A percentile compares a stretch with the other conserved stretches of the same genome.
Evolutionary conservation across 768 basidiomycete species (phyloP).

Genomic region (Symmetrospora coprosmae): DNA sequence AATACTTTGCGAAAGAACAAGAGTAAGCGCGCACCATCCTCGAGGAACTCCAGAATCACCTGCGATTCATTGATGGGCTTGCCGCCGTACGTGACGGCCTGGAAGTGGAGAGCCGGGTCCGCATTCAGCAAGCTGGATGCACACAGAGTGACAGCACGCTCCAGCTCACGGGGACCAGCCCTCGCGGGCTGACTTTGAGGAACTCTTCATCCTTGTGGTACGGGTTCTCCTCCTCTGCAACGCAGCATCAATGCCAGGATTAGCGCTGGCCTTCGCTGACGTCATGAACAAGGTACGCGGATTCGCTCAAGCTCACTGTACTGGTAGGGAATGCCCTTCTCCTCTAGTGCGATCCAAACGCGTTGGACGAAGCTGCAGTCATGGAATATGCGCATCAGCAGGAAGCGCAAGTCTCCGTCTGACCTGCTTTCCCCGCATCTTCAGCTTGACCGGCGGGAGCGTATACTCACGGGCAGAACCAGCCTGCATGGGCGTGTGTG

Average conservation of each 20-base stretch:
- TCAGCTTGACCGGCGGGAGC: no score
- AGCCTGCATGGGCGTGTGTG: constrained; percentile 4
- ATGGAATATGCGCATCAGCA: neutral
- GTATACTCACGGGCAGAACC: no score
- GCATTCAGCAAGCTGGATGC: neutral
- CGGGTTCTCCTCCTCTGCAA: neutral
- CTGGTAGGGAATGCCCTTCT: constrained; percentile 57
- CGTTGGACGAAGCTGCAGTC: constrained; percentile 54
- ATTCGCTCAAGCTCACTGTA: constrained; percentile 49
- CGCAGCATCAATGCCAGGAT: constrained; percentile 37
- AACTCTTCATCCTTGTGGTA: constrained; percentile 47
- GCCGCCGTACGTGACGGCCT: constrained; percentile 36
- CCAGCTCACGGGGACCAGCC: constrained; percentile 61
- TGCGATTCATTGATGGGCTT: constrained; percentile 60
- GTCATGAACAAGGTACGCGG: no score
- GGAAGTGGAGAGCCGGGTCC: no score
- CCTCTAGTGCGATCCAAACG: constrained; percentile 61
- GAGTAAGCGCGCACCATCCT: constrained; percentile 44
- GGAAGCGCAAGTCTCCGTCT: no score
- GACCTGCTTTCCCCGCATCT: no score
- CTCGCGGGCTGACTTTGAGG: constrained; percentile 66
- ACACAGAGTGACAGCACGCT: constrained; percentile 36
- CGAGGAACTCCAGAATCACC: constrained; percentile 55
- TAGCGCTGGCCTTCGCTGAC: no score
- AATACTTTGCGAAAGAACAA: neutral